These are phyloP conservation scores for Aureobasidium sp. DNA, from an alignment of 2,329 filamentous ascomycete genomes.

Conservation along the genomic window DNA sequence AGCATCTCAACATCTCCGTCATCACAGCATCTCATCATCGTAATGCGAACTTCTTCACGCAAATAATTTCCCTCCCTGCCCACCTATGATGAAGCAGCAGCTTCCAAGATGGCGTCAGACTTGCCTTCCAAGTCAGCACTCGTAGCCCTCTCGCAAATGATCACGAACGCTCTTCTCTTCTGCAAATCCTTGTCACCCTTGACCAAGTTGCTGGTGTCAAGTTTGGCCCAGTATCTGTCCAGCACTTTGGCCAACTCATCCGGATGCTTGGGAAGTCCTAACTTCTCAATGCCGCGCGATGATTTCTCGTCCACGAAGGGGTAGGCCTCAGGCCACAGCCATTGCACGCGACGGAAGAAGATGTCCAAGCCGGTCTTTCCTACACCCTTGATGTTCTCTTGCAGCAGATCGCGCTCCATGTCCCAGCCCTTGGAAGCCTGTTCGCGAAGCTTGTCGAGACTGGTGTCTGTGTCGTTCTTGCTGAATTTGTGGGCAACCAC, in stretches of 20 bases:
- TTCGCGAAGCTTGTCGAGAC: constrained; percentile 25
- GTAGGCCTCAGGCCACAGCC: constrained; percentile 30
- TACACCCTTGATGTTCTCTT: constrained; percentile 32
- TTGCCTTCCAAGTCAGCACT: constrained; percentile 32
- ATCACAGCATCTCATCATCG: background rate
- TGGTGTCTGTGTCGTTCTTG: constrained; percentile 22
- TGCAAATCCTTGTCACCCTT: constrained; percentile 26
- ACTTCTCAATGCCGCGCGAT: constrained; percentile 24
- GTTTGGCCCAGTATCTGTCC: constrained; percentile 27
- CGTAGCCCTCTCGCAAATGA: constrained; percentile 30
- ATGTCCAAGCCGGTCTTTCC: constrained; percentile 34
- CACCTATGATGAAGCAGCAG: constrained; percentile 15
- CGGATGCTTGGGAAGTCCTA: constrained; percentile 29
- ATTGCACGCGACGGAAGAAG: constrained; percentile 34
- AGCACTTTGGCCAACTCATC: constrained; percentile 27
- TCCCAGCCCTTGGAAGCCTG: constrained; percentile 24
- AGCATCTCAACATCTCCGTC: background rate
- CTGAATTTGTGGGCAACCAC: constrained; percentile 26
- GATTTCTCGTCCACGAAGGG: constrained; percentile 33
- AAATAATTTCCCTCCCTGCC: background rate
- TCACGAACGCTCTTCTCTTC: constrained; percentile 32
- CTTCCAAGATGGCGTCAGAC: constrained; percentile 21
- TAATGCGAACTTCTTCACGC: background rate
- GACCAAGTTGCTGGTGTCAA: constrained; percentile 20
- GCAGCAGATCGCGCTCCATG: constrained; percentile 24